A percentile compares a stretch with the other conserved stretches of the same genome.
These are phyloP conservation scores for Lachancea meyersii DNA, from an alignment of 805 yeast species.

Conservation along the genomic window DNA sequence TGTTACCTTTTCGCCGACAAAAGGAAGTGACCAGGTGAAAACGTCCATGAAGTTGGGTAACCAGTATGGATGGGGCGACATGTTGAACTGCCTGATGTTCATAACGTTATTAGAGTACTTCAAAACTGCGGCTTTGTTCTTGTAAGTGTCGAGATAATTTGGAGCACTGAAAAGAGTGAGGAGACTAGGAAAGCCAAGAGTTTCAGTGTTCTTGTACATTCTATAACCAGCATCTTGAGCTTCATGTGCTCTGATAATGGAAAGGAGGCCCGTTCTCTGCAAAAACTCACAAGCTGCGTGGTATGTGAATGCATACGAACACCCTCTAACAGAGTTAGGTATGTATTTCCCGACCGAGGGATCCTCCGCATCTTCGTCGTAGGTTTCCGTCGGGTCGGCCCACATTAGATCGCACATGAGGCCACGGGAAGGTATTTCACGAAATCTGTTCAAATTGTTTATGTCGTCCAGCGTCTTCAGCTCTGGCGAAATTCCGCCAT, in stretches of 20 bases:
- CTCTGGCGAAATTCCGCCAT: slow-evolving; percentile 92
- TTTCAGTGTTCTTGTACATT: slow-evolving; percentile 79
- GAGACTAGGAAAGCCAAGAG: slow-evolving; percentile 83
- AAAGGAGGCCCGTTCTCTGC: slow-evolving; percentile 67
- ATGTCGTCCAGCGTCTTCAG: slow-evolving; percentile 65
- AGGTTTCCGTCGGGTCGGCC: slow-evolving; percentile 94
- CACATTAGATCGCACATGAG: slow-evolving; percentile 90
- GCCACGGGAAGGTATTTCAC: slow-evolving; percentile 91
- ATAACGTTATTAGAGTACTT: slow-evolving; percentile 87
- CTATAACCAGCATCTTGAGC: slow-evolving; percentile 97
- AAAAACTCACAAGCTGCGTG: slow-evolving; percentile 74
- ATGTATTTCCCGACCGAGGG: slow-evolving; percentile 38
- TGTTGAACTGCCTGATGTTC: slow-evolving; percentile 92
- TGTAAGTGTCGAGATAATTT: slow-evolving; percentile 84
- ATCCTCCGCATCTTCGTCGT: slow-evolving; percentile 55
- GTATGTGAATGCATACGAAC: slow-evolving; percentile 85
- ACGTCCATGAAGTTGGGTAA: slow-evolving; percentile 96
- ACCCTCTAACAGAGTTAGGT: slow-evolving; percentile 77
- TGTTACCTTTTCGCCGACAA: slow-evolving; percentile 92
- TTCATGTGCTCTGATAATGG: slow-evolving; percentile 93
- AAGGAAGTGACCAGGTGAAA: slow-evolving; percentile 94
- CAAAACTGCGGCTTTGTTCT: slow-evolving; percentile 90
- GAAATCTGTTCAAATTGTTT: slow-evolving; percentile 64
- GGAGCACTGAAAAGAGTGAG: slow-evolving; percentile 94
- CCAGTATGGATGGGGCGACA: slow-evolving; percentile 94